phyloP scores from a whole-genome alignment of 2,329 filamentous ascomycete species.

The Ceratocystis albifundus region DNA sequence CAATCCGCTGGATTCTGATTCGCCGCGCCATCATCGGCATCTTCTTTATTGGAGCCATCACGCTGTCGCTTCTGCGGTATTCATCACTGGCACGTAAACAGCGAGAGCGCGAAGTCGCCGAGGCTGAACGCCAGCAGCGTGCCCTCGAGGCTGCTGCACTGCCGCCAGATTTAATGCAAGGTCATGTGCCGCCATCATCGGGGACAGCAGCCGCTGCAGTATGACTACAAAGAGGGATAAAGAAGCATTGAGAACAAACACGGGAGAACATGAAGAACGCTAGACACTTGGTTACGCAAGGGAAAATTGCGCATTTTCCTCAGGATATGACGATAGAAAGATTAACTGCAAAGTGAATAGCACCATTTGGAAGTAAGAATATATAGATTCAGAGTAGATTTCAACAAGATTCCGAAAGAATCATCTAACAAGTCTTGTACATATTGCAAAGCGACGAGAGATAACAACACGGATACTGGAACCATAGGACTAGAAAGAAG shows the following conservation, averaged over 20 bases:
- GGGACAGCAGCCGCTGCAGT: not conserved
- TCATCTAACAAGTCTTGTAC: not conserved
- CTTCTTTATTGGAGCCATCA: constrained; percentile 52
- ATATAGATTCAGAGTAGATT: too few relatives aligned
- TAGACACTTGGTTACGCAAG: too few relatives aligned
- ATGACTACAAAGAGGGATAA: not conserved
- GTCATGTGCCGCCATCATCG: not conserved
- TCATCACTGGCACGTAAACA: constrained; percentile 45
- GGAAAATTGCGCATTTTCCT: too few relatives aligned
- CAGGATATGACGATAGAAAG: too few relatives aligned
- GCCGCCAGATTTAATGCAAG: constrained; percentile 10
- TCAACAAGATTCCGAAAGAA: too few relatives aligned
- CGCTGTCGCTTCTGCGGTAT: constrained; percentile 48
- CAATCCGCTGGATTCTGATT: constrained; percentile 73
- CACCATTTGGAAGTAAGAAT: too few relatives aligned
- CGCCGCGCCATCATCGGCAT: constrained; percentile 53
- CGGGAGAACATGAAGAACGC: not conserved
- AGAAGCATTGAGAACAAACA: not conserved
- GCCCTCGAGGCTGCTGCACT: not conserved
- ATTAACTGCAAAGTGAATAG: too few relatives aligned
- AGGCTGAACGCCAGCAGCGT: constrained; percentile 34
- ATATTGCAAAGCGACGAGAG: not conserved
- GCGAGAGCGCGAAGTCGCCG: constrained; percentile 24
- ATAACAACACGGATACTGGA: too few relatives aligned
- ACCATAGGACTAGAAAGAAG: not conserved